Conservation (phyloP, 2,329 filamentous ascomycete species). For the Colletotrichum lentis region DNA sequence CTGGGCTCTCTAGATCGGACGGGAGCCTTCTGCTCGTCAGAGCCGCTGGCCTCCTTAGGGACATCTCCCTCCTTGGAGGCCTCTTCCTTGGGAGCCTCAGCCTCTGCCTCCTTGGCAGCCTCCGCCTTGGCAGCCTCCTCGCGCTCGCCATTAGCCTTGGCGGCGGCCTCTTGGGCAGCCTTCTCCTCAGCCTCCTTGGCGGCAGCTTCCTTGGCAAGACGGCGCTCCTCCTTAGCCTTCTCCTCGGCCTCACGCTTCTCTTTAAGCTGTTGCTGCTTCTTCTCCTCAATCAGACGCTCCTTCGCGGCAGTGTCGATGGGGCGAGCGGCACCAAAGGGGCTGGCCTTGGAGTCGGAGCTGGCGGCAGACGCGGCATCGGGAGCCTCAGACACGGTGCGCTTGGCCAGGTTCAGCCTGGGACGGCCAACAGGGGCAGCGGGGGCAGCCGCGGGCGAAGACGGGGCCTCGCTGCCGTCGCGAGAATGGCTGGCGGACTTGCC, state of each 20-base stretch:
- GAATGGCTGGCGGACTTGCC: constrained; percentile 69
- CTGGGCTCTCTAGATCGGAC: constrained; percentile 49
- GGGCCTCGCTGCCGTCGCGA: constrained; percentile 77
- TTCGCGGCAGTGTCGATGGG: constrained; percentile 92
- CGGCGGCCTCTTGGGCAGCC: constrained; percentile 48
- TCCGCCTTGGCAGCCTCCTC: constrained; percentile 43
- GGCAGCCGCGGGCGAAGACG: constrained; percentile 72
- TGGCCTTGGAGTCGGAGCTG: constrained; percentile 79
- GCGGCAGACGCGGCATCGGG: constrained; percentile 61
- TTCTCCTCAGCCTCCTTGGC: constrained; percentile 65
- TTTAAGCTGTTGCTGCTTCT: constrained; percentile 74
- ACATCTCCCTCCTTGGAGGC: constrained; percentile 46
- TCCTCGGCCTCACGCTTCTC: constrained; percentile 90
- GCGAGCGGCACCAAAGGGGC: constrained; percentile 90
- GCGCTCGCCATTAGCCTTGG: constrained; percentile 48
- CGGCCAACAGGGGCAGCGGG: constrained; percentile 66
- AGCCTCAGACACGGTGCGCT: constrained; percentile 87
- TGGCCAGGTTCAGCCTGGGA: constrained; percentile 86
- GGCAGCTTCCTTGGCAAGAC: constrained; percentile 71
- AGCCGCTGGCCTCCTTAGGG: constrained; percentile 45
- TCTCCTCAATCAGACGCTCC: constrained; percentile 91
- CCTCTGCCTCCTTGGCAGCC: constrained; percentile 38
- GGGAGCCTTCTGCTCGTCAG: constrained; percentile 60
- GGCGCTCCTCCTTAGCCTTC: constrained; percentile 79
- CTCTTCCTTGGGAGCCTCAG: constrained; percentile 38